phyloP scores from a whole-genome alignment of 163 green algal species.

The Chloromonas sp. region DNA sequence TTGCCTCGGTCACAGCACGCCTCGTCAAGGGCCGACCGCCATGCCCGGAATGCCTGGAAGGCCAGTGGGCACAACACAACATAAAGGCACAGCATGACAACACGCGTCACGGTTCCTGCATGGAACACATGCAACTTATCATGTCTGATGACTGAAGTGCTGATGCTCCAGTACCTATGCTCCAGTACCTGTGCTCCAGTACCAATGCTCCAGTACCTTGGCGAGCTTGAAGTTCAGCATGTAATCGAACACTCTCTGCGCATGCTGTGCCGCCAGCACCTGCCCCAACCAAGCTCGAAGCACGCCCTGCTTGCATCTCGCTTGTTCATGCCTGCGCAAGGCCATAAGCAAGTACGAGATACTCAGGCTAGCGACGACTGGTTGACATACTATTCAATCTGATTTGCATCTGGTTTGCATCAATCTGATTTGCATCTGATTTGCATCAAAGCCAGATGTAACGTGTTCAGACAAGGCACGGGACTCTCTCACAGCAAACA shows the following conservation, averaged over 20 bases:
- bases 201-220: neutral
- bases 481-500: neutral
- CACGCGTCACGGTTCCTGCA: neutral
- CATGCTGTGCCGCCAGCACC: neutral
- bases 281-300: neutral
- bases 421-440: neutral
- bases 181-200: neutral
- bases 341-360: no score
- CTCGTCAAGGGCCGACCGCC: no score
- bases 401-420: neutral
- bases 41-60: no score
- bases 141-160: no score
- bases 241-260: neutral
- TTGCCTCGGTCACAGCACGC: no score
- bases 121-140: neutral
- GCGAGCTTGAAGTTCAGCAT: neutral
- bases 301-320: neutral
- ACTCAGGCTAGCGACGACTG: no score
- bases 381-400: neutral
- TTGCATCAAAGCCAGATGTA: neutral
- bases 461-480: neutral
- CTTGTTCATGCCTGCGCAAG: no score
- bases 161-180: neutral
- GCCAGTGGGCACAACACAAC: no score
- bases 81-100: neutral